A percentile compares a stretch with the other conserved stretches of the same genome.
These are phyloP conservation scores for Neopestalotiopsis clavispora DNA, from an alignment of 2,329 filamentous ascomycete genomes.

Conservation along the genomic window DNA sequence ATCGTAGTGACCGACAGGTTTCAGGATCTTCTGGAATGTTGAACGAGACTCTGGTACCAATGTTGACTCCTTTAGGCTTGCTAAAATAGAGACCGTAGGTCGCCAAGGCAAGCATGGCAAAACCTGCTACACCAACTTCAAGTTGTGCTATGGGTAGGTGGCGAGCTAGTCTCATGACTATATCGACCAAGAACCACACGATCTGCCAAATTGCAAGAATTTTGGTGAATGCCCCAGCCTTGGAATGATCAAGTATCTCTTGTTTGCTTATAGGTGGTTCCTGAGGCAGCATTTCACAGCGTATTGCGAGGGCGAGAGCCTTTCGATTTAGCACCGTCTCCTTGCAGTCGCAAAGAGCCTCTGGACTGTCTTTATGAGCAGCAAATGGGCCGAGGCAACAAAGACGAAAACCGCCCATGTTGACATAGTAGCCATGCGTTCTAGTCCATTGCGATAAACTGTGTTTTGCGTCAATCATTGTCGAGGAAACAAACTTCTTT, in stretches of 20 bases:
- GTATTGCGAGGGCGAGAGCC: not conserved
- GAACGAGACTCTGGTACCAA: not conserved
- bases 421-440: not conserved
- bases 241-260: not conserved
- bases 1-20: too few species aligned
- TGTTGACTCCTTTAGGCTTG: not conserved
- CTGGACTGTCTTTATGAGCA: not conserved
- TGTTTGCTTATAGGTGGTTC: not conserved
- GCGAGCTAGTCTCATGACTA: not conserved
- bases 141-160: not conserved
- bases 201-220: not conserved
- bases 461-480: not conserved
- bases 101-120: not conserved
- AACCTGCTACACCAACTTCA: not conserved
- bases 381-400: not conserved
- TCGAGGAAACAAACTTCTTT: not conserved
- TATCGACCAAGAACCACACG: not conserved
- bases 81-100: not conserved
- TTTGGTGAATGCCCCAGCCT: not conserved
- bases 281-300: not conserved
- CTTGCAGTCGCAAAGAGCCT: not conserved
- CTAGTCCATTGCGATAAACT: not conserved
- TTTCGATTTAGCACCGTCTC: not conserved
- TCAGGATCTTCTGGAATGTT: not conserved
- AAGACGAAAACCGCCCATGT: not conserved